phyloP scores from a whole-genome alignment of 306 rosid genomes.

The Cucurbita ficifolia region DNA sequence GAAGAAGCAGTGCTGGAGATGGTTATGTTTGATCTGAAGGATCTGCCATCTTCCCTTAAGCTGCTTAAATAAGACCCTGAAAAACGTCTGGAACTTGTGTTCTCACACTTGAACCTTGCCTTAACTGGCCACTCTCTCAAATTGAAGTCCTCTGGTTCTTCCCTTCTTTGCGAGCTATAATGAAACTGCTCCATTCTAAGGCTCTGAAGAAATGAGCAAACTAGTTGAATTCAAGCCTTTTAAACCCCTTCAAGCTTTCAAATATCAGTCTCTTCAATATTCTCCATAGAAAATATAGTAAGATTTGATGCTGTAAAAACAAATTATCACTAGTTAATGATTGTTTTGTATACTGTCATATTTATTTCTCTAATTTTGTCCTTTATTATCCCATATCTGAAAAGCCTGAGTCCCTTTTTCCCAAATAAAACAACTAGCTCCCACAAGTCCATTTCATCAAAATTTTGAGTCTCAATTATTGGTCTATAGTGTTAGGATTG shows the following conservation, averaged over 20 bases:
- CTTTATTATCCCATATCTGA: neutral
- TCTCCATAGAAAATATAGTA: no score
- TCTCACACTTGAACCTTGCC: conserved; percentile 37
- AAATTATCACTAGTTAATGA: no score
- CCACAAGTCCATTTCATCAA: conserved; percentile 1
- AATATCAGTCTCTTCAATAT: neutral
- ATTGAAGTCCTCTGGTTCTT: conserved; percentile 47
- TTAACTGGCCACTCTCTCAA: conserved; percentile 50
- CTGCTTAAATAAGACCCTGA: conserved; percentile 78
- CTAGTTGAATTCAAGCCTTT: neutral
- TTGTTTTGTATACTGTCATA: neutral
- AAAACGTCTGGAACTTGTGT: conserved; percentile 54
- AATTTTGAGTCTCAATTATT: conserved; percentile 3
- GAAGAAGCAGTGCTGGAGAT: conserved; percentile 94
- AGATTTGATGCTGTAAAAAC: no score
- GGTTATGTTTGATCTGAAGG: conserved; percentile 70
- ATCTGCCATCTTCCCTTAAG: conserved; percentile 59
- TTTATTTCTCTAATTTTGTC: neutral
- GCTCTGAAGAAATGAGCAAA: neutral
- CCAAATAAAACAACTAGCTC: neutral
- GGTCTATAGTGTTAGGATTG: neutral
- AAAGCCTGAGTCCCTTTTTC: neutral
- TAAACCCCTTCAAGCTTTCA: neutral
- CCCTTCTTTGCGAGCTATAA: conserved; percentile 28
- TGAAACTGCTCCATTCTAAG: conserved; percentile 32